Evolutionary conservation across 306 rosid genomes (phyloP).

Genomic region (Heteromeles arbutifolia): DNA sequence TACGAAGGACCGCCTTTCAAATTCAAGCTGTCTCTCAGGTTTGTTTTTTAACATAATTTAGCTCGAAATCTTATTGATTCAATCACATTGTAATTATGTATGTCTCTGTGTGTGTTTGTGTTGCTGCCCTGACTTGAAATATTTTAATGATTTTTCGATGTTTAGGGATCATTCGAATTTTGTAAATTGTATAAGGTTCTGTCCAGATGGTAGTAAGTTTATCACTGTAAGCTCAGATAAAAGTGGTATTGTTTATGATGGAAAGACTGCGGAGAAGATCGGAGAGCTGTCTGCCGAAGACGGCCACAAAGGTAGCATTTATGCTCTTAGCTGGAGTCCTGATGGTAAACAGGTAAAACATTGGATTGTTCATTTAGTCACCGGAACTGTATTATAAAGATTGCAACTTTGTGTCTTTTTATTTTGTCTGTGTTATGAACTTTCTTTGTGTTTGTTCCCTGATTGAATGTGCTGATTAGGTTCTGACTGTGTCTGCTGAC

Average conservation of each 20-base stretch:
- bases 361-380: not conserved
- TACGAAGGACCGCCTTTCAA: conserved; percentile 95
- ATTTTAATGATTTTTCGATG: conserved; percentile 3
- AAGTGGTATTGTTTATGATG: conserved; percentile 74
- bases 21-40: conserved; percentile 91
- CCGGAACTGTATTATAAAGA: not conserved
- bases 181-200: conserved; percentile 82
- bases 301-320: conserved; percentile 88
- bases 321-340: conserved; percentile 94
- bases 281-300: conserved; percentile 87
- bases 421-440: not conserved
- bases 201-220: conserved; percentile 91
- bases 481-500: conserved; percentile 92
- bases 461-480: conserved; percentile 40
- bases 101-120: not conserved
- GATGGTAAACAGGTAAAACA: conserved; percentile 78
- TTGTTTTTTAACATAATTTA: not conserved
- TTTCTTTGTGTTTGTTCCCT: not conserved
- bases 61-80: not conserved
- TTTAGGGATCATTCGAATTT: conserved; percentile 94
- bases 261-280: conserved; percentile 74
- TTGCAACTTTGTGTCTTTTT: not conserved
- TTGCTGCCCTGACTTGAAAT: not conserved
- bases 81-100: not conserved
- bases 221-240: conserved; percentile 86